Conservation (phyloP, 1,284 basidiomycete species). For the Heterobasidion parviporum region DNA sequence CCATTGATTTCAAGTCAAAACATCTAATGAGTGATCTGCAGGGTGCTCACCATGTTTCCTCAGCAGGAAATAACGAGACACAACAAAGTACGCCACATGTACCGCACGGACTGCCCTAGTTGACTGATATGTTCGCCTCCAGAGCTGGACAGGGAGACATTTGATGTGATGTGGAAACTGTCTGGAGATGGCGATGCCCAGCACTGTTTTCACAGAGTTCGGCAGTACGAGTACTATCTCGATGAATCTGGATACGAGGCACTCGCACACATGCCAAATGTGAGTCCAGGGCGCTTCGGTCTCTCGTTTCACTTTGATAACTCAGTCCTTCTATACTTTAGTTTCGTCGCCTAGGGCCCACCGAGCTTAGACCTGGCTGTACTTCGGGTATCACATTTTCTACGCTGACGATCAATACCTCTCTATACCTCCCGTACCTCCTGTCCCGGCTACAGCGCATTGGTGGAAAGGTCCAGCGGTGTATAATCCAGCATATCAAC, state of each 20-base stretch:
- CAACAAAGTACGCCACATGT: too few species aligned
- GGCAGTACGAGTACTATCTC: constrained; percentile 49
- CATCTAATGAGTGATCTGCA: constrained; percentile 10
- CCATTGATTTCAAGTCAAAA: too few species aligned
- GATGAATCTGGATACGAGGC: constrained; percentile 17
- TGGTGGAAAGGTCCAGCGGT: constrained; percentile 54
- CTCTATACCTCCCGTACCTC: constrained; percentile 63
- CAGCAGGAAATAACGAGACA: too few species aligned
- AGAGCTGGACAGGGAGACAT: constrained; percentile 71
- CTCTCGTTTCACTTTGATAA: not conserved
- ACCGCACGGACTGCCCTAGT: too few species aligned
- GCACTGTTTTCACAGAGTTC: constrained; percentile 51
- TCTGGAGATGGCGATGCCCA: constrained; percentile 47
- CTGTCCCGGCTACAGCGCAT: constrained; percentile 47
- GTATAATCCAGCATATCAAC: constrained; percentile 52
- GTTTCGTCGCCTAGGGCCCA: constrained; percentile 39
- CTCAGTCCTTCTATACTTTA: constrained; percentile 16
- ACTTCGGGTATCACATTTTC: constrained; percentile 31
- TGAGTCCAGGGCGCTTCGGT: constrained; percentile 21
- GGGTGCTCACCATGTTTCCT: constrained; percentile 67
- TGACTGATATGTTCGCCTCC: not conserved
- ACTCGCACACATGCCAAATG: constrained; percentile 52
- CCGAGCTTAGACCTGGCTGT: constrained; percentile 29
- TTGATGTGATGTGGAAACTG: constrained; percentile 64
- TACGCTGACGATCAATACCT: constrained; percentile 62